Base-by-base conservation (phyloP, 768 basidiomycete genomes). In the Suillus sp. region DNA sequence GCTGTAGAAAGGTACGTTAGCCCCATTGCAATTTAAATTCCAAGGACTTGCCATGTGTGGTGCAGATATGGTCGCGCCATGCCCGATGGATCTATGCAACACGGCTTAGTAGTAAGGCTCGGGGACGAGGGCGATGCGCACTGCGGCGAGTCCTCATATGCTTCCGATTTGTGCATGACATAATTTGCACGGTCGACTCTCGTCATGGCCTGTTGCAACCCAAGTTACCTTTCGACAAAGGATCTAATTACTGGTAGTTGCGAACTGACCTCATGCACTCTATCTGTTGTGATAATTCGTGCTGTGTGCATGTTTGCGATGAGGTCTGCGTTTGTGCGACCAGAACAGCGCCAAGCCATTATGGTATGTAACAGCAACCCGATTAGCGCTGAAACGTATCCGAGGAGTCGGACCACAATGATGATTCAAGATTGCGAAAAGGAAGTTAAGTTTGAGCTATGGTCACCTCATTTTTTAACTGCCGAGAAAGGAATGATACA, bases 11-110 rank as follows among this genome's bases (percentile, higher is more conserved):
- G 58, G 56, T 10, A 60, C 22, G 61, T 35, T 11, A 45, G 22
- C 11, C 56, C 4, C 4, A 22, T 53, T 34, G 2, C 4, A 55
- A 16, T 16, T 34, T 18, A 27, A 22, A 59, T 56, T 54, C 7
- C 27, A 16, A 18, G 42, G 30, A 7, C 70, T 71, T 59, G 90
- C 91, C 96, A 99, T 99, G 73, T 99, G 96, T 1, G 96, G 96
- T 0, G 96, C 96, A 43, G 91, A 93, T 65, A 99, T 98, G 0
- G 96, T 99, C 16, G 95, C 96, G 14, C 87, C 89, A 70, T 90
- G 84, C 2, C 92, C 91, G 59, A 95, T 95, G 20, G 81, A 64
- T 72, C 91, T 92, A 69, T 40, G 64, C 64, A n/a, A 14, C 27
- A 11, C 37, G 51, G 35, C 30, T 65, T 20, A 54, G 48, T 20